Percentiles rank a stretch among this genome's conserved stretches.
These are phyloP conservation scores for Psilocybe sp. DNA, from an alignment of 768 basidiomycete genomes.

Conservation along the genomic window DNA sequence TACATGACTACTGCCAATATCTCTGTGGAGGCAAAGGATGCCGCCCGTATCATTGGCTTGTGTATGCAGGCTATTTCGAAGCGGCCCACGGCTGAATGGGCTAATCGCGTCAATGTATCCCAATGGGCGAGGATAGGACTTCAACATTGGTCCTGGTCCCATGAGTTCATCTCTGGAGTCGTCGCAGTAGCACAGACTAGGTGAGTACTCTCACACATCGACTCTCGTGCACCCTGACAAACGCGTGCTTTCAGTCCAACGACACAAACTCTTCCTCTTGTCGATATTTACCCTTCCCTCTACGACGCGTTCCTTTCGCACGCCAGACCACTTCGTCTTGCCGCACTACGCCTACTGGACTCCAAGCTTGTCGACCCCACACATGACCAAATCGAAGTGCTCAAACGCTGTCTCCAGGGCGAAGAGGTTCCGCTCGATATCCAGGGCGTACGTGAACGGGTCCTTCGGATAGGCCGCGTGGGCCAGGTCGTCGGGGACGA, in stretches of 20 bases:
- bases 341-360: slow-evolving; percentile 60
- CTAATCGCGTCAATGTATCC: slow-evolving; percentile 39
- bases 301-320: slow-evolving; percentile 66
- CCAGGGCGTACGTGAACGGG: slow-evolving; percentile 81
- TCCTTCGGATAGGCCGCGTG: slow-evolving; percentile 72
- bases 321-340: slow-evolving; percentile 61
- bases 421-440: slow-evolving; percentile 80
- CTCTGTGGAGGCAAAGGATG: slow-evolving; percentile 5
- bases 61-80: slow-evolving; percentile 54
- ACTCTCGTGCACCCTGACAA: not conserved
- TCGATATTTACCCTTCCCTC: slow-evolving; percentile 51
- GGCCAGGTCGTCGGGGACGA: slow-evolving; percentile 59
- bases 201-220: slow-evolving; percentile 27
- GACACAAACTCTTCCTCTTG: slow-evolving; percentile 32
- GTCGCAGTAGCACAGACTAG: slow-evolving; percentile 43
- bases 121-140: slow-evolving; percentile 46
- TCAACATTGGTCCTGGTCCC: slow-evolving; percentile 57
- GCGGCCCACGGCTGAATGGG: slow-evolving; percentile 44
- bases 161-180: slow-evolving; percentile 52
- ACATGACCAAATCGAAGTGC: slow-evolving; percentile 45
- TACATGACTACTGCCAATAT: slow-evolving; percentile 14
- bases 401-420: slow-evolving; percentile 69
- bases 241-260: slow-evolving; percentile 18
- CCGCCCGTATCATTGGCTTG: slow-evolving; percentile 56
- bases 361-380: slow-evolving; percentile 46